Evolutionary conservation across 345 rosid species (phyloP).

Genomic region (Carallia pectinifolia): DNA sequence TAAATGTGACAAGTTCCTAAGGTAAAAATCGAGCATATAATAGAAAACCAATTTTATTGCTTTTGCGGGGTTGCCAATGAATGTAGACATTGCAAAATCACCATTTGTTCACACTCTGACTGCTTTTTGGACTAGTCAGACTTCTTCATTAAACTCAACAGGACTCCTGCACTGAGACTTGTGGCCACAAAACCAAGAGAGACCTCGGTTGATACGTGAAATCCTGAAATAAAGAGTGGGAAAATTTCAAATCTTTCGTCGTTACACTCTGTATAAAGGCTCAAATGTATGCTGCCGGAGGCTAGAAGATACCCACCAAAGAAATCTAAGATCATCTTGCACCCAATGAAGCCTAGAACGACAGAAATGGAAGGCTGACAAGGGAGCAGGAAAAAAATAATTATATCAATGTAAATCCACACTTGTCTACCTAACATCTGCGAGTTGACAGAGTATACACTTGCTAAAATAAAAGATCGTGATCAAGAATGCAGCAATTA

Average conservation of each 20-base stretch:
- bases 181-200: slow-evolving; percentile 91
- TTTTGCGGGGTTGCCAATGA: no score
- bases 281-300: not conserved
- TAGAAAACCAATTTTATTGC: no score
- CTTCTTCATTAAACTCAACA: slow-evolving; percentile 74
- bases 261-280: not conserved
- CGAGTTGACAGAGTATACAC: not conserved
- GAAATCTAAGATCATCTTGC: slow-evolving; percentile 86
- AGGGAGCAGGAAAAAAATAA: slow-evolving; percentile 10
- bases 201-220: slow-evolving; percentile 78
- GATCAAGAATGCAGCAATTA: no score
- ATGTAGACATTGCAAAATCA: not conserved
- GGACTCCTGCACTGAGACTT: slow-evolving; percentile 68
- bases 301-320: slow-evolving; percentile 53
- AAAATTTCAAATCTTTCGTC: slow-evolving; percentile 2
- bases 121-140: slow-evolving; percentile 42
- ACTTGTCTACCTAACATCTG: not conserved
- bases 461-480: not conserved
- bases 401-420: not conserved
- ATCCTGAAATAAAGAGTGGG: slow-evolving; percentile 42
- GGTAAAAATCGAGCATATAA: no score
- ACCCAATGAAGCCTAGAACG: slow-evolving; percentile 89
- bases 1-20: no score
- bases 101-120: slow-evolving; percentile 9
- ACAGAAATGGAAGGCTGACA: slow-evolving; percentile 80